Percentiles rank a stretch among this genome's conserved stretches.
These are phyloP conservation scores for Backusella australiensis DNA, from an alignment of 192 early-diverging fungal genomes.

Conservation along the genomic window DNA sequence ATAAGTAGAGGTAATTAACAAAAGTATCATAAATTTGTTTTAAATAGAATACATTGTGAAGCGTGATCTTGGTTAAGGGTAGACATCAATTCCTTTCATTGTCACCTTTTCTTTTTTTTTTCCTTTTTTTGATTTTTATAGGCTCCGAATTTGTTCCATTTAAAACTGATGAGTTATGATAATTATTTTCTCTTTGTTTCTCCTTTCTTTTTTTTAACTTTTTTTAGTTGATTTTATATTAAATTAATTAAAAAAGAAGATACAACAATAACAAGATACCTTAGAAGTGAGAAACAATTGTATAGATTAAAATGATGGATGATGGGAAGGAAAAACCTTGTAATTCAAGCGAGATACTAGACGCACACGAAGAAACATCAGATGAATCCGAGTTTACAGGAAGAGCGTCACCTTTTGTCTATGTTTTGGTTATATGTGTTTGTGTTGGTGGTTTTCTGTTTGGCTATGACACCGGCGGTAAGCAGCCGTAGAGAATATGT, in stretches of 20 bases:
- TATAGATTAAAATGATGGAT: neutral
- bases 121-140: neutral
- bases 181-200: neutral
- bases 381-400: constrained; percentile 6
- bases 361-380: constrained; percentile 5
- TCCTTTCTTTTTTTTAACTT: neutral
- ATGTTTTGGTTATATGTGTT: constrained; percentile 20
- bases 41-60: too few relatives aligned
- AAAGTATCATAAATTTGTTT: neutral
- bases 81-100: neutral
- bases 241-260: neutral
- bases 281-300: neutral
- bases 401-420: constrained; percentile 10
- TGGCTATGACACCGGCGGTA: constrained; percentile 26
- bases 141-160: neutral
- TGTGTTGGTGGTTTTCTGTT: constrained; percentile 25
- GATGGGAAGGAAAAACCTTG: neutral
- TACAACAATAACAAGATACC: neutral
- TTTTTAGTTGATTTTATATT: neutral
- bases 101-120: neutral
- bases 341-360: neutral
- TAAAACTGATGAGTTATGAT: neutral
- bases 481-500: neutral
- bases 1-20: neutral
- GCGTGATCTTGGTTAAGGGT: neutral